Conservation (phyloP, 306 rosid species). For the Cucurbita maxima region DNA sequence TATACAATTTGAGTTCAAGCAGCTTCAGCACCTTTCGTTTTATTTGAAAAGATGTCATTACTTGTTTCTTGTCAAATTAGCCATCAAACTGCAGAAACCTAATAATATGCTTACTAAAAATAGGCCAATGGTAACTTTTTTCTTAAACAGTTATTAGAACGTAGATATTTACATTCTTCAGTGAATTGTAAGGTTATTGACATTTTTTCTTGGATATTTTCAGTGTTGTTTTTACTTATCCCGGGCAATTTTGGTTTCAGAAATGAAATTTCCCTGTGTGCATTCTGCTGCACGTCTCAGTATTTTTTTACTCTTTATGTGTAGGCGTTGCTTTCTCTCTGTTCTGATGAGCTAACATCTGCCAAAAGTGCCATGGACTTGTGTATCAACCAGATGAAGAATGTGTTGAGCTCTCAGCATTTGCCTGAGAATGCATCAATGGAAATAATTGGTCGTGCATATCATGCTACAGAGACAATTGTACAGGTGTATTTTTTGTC, state of each 20-base stretch:
- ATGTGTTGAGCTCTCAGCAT: slow-evolving; percentile 67
- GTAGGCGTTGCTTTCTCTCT: slow-evolving; percentile 80
- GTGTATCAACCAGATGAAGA: slow-evolving; percentile 90
- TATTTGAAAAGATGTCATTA: background rate
- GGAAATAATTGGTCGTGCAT: slow-evolving; percentile 95
- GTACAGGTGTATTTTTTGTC: slow-evolving; percentile 53
- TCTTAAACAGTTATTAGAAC: background rate
- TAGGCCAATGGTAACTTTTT: background rate
- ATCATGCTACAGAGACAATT: slow-evolving; percentile 86
- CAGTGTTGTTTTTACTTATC: background rate
- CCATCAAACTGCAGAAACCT: background rate
- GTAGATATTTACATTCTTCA: background rate
- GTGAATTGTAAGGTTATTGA: background rate
- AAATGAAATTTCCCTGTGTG: background rate
- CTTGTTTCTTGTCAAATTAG: background rate
- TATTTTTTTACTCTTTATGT: slow-evolving; percentile 19
- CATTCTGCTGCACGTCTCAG: background rate
- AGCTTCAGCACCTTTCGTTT: background rate
- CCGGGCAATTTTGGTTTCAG: background rate
- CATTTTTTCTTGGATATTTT: background rate
- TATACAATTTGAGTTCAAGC: background rate
- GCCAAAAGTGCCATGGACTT: slow-evolving; percentile 87
- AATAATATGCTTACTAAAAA: background rate
- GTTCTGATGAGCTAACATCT: slow-evolving; percentile 71
- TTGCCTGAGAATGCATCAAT: slow-evolving; percentile 82